These are phyloP conservation scores for Coemansia sp. DNA, from an alignment of 192 early-diverging fungal species.

Conservation along the genomic window DNA sequence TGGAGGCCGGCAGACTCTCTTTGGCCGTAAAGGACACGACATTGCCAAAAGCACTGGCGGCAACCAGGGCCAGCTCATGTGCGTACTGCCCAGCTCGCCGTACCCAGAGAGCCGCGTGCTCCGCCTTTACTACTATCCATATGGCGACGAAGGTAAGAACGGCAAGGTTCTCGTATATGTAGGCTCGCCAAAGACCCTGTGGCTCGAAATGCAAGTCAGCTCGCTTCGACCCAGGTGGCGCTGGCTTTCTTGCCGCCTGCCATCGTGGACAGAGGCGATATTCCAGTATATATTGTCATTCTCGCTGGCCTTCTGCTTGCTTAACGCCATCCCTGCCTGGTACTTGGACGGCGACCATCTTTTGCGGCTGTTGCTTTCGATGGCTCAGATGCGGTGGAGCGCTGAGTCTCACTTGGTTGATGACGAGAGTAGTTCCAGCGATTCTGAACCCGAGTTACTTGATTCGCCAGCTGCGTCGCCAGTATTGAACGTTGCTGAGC, in stretches of 20 bases:
- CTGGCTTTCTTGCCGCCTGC: slow-evolving; percentile 20
- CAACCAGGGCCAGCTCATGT: neutral
- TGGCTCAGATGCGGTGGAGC: slow-evolving; percentile 6
- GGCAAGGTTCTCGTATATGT: slow-evolving; percentile 25
- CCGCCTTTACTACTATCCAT: slow-evolving; percentile 24
- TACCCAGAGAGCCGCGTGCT: slow-evolving; percentile 28
- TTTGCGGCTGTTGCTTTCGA: slow-evolving; percentile 20
- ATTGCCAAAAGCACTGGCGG: neutral
- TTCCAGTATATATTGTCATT: slow-evolving; percentile 46
- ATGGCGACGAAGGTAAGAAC: neutral
- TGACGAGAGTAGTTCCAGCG: neutral
- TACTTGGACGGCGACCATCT: slow-evolving; percentile 40
- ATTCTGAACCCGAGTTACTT: neutral
- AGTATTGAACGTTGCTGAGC: neutral
- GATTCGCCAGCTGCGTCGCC: neutral
- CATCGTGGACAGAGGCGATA: slow-evolving; percentile 29
- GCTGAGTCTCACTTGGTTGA: neutral
- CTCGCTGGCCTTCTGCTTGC: slow-evolving; percentile 38
- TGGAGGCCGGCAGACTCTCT: neutral
- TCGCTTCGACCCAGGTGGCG: slow-evolving; percentile 25
- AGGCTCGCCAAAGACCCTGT: slow-evolving; percentile 27
- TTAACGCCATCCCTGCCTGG: slow-evolving; percentile 44
- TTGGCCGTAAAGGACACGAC: neutral
- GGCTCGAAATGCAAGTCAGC: slow-evolving; percentile 45
- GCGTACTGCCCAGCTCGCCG: slow-evolving; percentile 40